Evolutionary conservation across 305 asterid genomes (phyloP), one percentile per base, ranked within the genome.

Genomic region (Fraxinus greggii): DNA sequence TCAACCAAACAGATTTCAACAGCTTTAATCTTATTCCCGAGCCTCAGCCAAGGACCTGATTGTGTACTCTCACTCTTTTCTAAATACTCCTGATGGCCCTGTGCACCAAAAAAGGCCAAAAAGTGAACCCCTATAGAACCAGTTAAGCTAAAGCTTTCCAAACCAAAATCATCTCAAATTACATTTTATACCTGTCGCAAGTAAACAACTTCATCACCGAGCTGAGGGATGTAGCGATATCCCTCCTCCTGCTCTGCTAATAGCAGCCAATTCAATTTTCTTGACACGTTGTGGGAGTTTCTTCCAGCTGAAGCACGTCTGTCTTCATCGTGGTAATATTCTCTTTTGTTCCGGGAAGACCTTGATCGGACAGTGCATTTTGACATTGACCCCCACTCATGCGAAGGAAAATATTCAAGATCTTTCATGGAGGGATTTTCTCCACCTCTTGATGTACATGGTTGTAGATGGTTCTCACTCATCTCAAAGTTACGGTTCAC

Each of bases 161-260:
- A 36, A 56, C 42, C 21, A 82, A 28, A 35, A 81, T 33, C 26
- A 78, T 82, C 21, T 42, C 76, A 76, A 40, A 21, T 72, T 78
- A 81, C 31, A 76, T 74, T 36, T 73, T 77, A 19, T 91, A 94
- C 99, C 98, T 96, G 99, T 88, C 88, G 90, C 82, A 93, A 67
- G 92, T 94, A 96, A 75, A 89, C 90, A 80, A 96, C 98, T 90
- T 90, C 92, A 86, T 96, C 99, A 74, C 97, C 98, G 73, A 94
- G 93, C 95, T 96, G 99, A 84, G 99, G 99, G 79, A 96, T 92
- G 89, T 94, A 94, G 69, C 97, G 97, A 83, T 89, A 93, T 78
- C 98, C 98, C 84, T 87, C 97, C 79, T 93, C 99, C 86, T 91
- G 95, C 89, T 90, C 90, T 4, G 90, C 74, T 87, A 94, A 86